Percentiles rank a stretch among this genome's conserved stretches.
Evolutionary conservation across 1,139 yeast genomes (phyloP).

Genomic region (Yamadazyma trypodendri): DNA sequence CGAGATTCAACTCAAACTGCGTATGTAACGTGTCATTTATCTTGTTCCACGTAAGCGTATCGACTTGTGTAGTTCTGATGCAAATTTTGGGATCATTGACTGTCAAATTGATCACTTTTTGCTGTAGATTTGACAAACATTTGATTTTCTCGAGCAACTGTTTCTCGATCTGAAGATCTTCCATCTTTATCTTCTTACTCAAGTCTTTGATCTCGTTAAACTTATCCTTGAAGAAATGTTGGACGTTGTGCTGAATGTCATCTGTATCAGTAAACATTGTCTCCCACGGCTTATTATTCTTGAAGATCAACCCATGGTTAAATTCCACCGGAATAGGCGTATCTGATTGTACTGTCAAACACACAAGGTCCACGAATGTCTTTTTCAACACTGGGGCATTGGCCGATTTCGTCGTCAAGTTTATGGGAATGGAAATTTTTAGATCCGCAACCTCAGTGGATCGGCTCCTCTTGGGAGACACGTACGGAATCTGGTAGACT

Average conservation of each 20-base stretch:
- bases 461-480: conserved; percentile 31
- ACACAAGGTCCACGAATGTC: conserved; percentile 32
- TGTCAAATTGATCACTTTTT: conserved; percentile 27
- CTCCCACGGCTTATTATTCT: conserved; percentile 14
- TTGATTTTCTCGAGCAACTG: conserved; percentile 32
- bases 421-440: conserved; percentile 30
- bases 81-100: conserved; percentile 4
- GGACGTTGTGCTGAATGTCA: conserved; percentile 23
- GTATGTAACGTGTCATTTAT: conserved; percentile 2
- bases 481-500: conserved; percentile 28
- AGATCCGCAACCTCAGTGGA: conserved; percentile 20
- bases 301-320: conserved; percentile 38
- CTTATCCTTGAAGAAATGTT: conserved; percentile 21
- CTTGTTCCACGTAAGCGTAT: conserved; percentile 7
- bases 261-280: conserved; percentile 23
- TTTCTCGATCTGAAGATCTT: conserved; percentile 29
- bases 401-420: conserved; percentile 7
- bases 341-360: conserved; percentile 31
- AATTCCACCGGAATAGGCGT: conserved; percentile 40
- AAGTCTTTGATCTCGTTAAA: conserved; percentile 22
- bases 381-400: conserved; percentile 30
- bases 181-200: conserved; percentile 22
- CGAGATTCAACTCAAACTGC: conserved; percentile 10
- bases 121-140: conserved; percentile 27
- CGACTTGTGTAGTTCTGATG: conserved; percentile 5